Conservation (phyloP, 257 asterid genomes). For the Primulina huaijiensis region DNA sequence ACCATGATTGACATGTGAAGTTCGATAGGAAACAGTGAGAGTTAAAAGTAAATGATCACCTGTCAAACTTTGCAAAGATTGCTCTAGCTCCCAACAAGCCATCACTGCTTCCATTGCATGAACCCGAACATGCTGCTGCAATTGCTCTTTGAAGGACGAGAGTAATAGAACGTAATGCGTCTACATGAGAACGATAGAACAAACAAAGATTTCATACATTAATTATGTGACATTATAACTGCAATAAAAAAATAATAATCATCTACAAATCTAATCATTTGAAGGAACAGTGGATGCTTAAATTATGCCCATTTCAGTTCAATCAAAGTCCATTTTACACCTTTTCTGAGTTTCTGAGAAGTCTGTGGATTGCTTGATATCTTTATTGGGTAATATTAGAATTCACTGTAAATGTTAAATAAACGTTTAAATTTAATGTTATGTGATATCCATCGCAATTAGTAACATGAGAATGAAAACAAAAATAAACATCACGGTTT, state of each 20-base stretch:
- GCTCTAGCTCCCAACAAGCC: constrained; percentile 99
- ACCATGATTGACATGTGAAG: not conserved
- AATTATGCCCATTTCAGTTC: not conserved
- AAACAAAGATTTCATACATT: constrained; percentile 1
- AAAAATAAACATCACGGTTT: too few species aligned
- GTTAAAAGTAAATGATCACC: constrained; percentile 40
- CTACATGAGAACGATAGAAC: constrained; percentile 37
- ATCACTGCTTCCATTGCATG: constrained; percentile 99
- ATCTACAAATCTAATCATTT: too few species aligned
- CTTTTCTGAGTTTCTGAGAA: not conserved
- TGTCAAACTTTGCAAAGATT: constrained; percentile 93
- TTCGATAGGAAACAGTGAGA: not conserved
- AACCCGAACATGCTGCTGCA: constrained; percentile 95
- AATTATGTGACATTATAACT: not conserved
- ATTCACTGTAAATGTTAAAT: too few species aligned
- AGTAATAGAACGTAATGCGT: constrained; percentile 92
- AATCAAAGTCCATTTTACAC: not conserved
- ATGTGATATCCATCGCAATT: not conserved
- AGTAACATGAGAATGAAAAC: too few species aligned
- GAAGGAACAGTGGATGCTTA: not conserved
- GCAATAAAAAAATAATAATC: not conserved
- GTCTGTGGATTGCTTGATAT: too few species aligned
- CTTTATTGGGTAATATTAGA: not conserved
- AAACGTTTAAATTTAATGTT: too few species aligned
- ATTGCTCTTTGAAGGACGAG: constrained; percentile 94